A percentile compares a stretch with the other conserved stretches of the same genome.
phyloP scores from a whole-genome alignment of 1,139 yeast species.

The Kodamaea sp. region DNA sequence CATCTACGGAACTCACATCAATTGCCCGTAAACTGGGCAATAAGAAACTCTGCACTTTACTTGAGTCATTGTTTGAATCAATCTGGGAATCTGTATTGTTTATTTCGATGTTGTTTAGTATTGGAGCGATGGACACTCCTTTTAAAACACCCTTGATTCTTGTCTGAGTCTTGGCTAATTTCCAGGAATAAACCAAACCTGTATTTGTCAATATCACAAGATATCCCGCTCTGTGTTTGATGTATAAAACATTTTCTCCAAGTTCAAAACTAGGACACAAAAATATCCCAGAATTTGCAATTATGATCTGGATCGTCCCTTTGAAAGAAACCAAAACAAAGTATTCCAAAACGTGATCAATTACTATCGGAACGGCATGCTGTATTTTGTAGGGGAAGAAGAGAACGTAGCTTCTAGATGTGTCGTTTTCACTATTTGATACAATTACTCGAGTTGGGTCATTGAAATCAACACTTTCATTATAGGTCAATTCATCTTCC shows the following conservation, averaged over 20 bases:
- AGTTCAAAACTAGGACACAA: slow-evolving; percentile 54
- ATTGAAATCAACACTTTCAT: slow-evolving; percentile 41
- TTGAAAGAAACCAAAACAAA: slow-evolving; percentile 71
- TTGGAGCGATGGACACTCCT: slow-evolving; percentile 53
- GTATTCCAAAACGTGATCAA: slow-evolving; percentile 29
- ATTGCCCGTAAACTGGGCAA: slow-evolving; percentile 31
- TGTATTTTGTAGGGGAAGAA: slow-evolving; percentile 46
- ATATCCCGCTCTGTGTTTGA: slow-evolving; percentile 49
- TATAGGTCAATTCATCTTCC: slow-evolving; percentile 28
- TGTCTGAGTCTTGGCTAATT: slow-evolving; percentile 21
- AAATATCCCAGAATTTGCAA: slow-evolving; percentile 58
- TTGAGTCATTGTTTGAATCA: slow-evolving; percentile 3
- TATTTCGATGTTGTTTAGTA: slow-evolving; percentile 36
- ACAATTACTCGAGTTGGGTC: slow-evolving; percentile 47
- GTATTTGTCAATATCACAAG: slow-evolving; percentile 57
- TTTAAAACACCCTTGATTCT: slow-evolving; percentile 31
- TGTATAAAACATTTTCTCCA: slow-evolving; percentile 58
- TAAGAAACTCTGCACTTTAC: slow-evolving; percentile 15
- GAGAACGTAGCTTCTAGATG: slow-evolving; percentile 26
- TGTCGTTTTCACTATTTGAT: slow-evolving; percentile 20
- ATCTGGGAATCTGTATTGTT: slow-evolving; percentile 1
- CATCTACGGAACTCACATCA: slow-evolving; percentile 36
- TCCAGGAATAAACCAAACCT: slow-evolving; percentile 54
- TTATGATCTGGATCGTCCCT: slow-evolving; percentile 69
- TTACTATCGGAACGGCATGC: slow-evolving; percentile 38